Evolutionary conservation across 768 basidiomycete genomes (phyloP).

Genomic region (Nidula microcarpa): DNA sequence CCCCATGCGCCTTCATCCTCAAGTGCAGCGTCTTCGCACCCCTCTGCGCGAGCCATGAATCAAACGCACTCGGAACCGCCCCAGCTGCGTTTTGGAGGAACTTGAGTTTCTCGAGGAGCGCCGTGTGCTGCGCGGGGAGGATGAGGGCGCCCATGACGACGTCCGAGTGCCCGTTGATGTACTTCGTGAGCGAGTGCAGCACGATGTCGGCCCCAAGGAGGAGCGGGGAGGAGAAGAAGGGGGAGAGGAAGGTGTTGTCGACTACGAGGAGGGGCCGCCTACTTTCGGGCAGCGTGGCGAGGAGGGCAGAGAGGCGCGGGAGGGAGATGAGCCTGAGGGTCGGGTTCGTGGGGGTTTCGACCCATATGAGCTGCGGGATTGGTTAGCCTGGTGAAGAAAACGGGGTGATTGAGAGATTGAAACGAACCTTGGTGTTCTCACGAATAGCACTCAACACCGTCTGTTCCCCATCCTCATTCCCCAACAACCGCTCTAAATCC

Average conservation of each 20-base stretch:
- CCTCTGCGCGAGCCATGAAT: slow-evolving; percentile 87
- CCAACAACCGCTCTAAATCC: slow-evolving; percentile 80
- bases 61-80: slow-evolving; percentile 80
- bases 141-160: slow-evolving; percentile 87
- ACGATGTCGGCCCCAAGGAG: slow-evolving; percentile 84
- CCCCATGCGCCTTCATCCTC: slow-evolving; percentile 83
- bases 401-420: neutral
- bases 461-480: slow-evolving; percentile 59
- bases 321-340: slow-evolving; percentile 87
- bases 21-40: slow-evolving; percentile 90
- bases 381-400: neutral
- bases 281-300: slow-evolving; percentile 51
- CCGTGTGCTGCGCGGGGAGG: slow-evolving; percentile 52
- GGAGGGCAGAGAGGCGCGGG: slow-evolving; percentile 61
- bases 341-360: slow-evolving; percentile 95
- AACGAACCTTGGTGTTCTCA: slow-evolving; percentile 75
- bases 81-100: slow-evolving; percentile 92
- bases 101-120: slow-evolving; percentile 53
- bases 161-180: slow-evolving; percentile 92
- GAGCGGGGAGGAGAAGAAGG: slow-evolving; percentile 87
- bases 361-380: slow-evolving; percentile 82
- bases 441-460: slow-evolving; percentile 58
- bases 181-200: slow-evolving; percentile 83
- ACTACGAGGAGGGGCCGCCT: slow-evolving; percentile 73
- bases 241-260: slow-evolving; percentile 93